Evolutionary conservation across 306 rosid genomes (phyloP).

Genomic region (Malus asiatica): DNA sequence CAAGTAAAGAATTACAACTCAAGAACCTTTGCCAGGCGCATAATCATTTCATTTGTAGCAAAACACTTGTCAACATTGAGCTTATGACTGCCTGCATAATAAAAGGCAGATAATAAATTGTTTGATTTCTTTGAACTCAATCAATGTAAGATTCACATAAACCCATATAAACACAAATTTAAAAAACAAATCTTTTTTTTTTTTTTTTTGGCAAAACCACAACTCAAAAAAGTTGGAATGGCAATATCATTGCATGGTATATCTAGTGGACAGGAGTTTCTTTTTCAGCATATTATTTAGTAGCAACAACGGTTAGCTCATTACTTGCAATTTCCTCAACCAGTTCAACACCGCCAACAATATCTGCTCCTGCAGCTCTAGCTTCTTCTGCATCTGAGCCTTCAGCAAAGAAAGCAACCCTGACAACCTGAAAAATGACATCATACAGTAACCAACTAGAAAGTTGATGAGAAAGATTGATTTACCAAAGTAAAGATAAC

Average conservation of each 20-base stretch:
- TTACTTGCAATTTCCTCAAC: slow-evolving; percentile 90
- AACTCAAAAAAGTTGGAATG: not conserved
- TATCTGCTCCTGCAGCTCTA: slow-evolving; percentile 94
- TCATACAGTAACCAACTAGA: slow-evolving; percentile 30
- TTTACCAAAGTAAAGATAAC: not conserved
- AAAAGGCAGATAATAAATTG: slow-evolving; percentile 17
- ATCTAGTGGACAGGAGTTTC: not conserved
- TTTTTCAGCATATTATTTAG: not conserved
- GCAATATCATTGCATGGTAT: not conserved
- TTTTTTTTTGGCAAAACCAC: not conserved
- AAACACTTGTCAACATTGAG: slow-evolving; percentile 95
- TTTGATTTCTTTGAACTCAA: not conserved
- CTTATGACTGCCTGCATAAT: slow-evolving; percentile 58
- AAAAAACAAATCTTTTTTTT: not conserved
- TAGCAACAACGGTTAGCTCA: slow-evolving; percentile 20
- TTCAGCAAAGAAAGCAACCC: slow-evolving; percentile 97
- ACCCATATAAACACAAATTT: not conserved
- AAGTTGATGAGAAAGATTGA: slow-evolving; percentile 8
- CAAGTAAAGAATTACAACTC: slow-evolving; percentile 8
- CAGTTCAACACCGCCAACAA: slow-evolving; percentile 96
- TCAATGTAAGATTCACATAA: not conserved
- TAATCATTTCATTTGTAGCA: slow-evolving; percentile 94
- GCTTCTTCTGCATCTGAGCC: slow-evolving; percentile 98
- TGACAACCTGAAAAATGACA: slow-evolving; percentile 60
- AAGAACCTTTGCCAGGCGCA: slow-evolving; percentile 82